Percentiles rank a stretch among this genome's conserved stretches.
These are phyloP conservation scores for Batrachochytrium dendrobatidis DNA, from an alignment of 371 early-diverging fungal genomes.

Conservation along the genomic window DNA sequence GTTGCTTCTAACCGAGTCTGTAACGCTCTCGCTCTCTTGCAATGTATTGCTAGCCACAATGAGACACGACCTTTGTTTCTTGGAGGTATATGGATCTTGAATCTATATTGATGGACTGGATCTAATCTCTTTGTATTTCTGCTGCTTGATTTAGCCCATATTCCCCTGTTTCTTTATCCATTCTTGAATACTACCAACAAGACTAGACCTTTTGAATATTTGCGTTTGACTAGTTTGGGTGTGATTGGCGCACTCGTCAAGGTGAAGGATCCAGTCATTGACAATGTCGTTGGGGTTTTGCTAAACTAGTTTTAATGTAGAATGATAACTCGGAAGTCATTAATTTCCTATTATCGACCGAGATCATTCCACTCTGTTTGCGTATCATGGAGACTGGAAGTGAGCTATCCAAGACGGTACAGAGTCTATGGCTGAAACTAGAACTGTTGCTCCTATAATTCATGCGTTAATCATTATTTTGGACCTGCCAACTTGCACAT, in stretches of 20 bases:
- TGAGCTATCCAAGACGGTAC: conserved; percentile 94
- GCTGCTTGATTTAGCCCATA: conserved; percentile 63
- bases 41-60: conserved; percentile 91
- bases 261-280: conserved; percentile 40
- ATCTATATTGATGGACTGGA: neutral
- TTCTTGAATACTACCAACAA: conserved; percentile 96
- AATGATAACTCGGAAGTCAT: conserved; percentile 93
- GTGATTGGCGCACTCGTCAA: conserved; percentile 96
- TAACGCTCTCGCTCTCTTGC: conserved; percentile 91
- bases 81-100: conserved; percentile 34
- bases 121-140: neutral
- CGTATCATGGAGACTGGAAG: conserved; percentile 97
- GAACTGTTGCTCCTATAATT: conserved; percentile 1
- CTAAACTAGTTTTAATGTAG: conserved; percentile 27
- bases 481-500: neutral
- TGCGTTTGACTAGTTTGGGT: conserved; percentile 87
- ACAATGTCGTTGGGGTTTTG: conserved; percentile 2
- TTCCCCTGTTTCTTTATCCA: conserved; percentile 95
- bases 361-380: conserved; percentile 96
- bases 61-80: conserved; percentile 86
- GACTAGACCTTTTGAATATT: conserved; percentile 88
- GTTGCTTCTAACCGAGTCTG: conserved; percentile 90
- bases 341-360: conserved; percentile 90
- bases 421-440: no score
- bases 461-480: neutral